These are phyloP conservation scores for Cubamyces lactineus DNA, from an alignment of 768 basidiomycete genomes.

Conservation along the genomic window DNA sequence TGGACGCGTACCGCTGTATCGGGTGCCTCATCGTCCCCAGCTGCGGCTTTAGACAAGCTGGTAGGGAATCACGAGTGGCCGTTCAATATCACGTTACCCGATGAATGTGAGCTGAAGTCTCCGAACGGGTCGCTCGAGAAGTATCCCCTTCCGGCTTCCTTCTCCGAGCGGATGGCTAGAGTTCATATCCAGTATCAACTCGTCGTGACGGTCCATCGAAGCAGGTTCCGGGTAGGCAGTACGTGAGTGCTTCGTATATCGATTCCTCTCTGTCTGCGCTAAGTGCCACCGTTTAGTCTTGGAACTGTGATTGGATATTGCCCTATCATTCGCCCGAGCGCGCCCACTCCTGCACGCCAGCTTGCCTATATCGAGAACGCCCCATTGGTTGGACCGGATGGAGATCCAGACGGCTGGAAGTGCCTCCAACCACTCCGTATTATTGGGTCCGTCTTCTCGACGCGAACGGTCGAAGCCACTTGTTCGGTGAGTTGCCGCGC, in stretches of 20 bases:
- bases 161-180: slow-evolving; percentile 25
- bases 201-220: slow-evolving; percentile 24
- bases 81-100: slow-evolving; percentile 27
- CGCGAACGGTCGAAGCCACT: slow-evolving; percentile 21
- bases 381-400: slow-evolving; percentile 31
- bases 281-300: slow-evolving; percentile 17
- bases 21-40: background rate
- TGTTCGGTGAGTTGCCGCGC: slow-evolving; percentile 25
- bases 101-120: slow-evolving; percentile 10
- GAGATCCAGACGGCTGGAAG: slow-evolving; percentile 34
- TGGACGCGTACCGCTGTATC: slow-evolving; percentile 10
- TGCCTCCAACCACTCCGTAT: slow-evolving; percentile 23
- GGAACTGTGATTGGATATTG: slow-evolving; percentile 27
- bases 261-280: background rate
- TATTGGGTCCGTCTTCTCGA: slow-evolving; percentile 29
- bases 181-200: slow-evolving; percentile 31
- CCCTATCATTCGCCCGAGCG: slow-evolving; percentile 25
- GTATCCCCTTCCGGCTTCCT: slow-evolving; percentile 29
- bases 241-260: slow-evolving; percentile 17
- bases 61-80: slow-evolving; percentile 25
- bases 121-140: background rate
- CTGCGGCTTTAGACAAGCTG: slow-evolving; percentile 15
- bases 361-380: slow-evolving; percentile 29
- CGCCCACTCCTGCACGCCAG: slow-evolving; percentile 31
- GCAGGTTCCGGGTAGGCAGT: slow-evolving; percentile 25